Percentiles rank a stretch among this genome's conserved stretches.
These are phyloP conservation scores for Phyllosticta ampelicida DNA, from an alignment of 2,329 filamentous ascomycete genomes.

Conservation along the genomic window DNA sequence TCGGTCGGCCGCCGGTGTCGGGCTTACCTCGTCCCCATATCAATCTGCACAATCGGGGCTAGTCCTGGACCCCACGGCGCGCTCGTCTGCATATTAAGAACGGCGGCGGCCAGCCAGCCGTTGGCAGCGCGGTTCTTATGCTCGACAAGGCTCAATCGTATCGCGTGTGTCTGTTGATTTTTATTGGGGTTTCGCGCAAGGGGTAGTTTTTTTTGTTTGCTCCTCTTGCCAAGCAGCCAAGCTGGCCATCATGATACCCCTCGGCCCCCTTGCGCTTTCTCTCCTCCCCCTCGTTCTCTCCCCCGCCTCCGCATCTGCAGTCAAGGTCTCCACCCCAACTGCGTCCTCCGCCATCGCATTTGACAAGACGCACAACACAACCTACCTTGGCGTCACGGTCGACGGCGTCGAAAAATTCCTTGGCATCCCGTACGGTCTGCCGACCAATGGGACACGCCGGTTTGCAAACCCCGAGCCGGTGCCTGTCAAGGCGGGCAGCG, in stretches of 20 bases:
- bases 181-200: background rate
- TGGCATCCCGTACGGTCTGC: constrained; percentile 38
- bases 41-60: too few relatives aligned
- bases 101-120: too few relatives aligned
- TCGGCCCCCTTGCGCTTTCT: background rate
- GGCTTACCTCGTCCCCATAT: too few relatives aligned
- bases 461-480: constrained; percentile 36
- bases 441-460: constrained; percentile 35
- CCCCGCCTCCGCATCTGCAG: background rate
- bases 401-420: constrained; percentile 39
- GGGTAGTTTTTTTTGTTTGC: background rate
- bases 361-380: constrained; percentile 19
- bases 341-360: background rate
- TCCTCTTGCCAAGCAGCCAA: background rate
- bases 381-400: constrained; percentile 33
- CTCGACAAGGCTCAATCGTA: background rate
- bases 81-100: too few relatives aligned
- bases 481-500: constrained; percentile 20
- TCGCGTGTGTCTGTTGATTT: background rate
- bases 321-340: background rate
- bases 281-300: background rate
- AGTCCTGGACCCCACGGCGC: too few relatives aligned
- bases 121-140: too few relatives aligned
- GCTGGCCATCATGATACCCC: background rate
- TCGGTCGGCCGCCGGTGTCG: too few relatives aligned